A percentile compares a stretch with the other conserved stretches of the same genome.
Evolutionary conservation across 768 basidiomycete species (phyloP).

Genomic region (Crassisporium funariophilum): DNA sequence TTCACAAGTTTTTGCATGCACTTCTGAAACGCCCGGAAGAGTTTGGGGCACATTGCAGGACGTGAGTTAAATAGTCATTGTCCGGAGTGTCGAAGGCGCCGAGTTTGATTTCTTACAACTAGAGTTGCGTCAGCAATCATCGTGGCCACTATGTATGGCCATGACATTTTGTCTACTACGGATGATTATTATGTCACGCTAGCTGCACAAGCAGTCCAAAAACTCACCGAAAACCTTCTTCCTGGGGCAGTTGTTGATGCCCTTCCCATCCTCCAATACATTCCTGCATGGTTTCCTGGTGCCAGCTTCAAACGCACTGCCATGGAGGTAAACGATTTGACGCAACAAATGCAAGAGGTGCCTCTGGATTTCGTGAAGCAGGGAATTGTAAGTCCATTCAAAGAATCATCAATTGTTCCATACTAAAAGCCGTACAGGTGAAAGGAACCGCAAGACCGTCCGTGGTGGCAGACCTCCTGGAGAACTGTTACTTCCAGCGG

Average conservation of each 20-base stretch:
- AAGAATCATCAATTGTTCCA: not conserved
- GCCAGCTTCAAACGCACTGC: slow-evolving; percentile 17
- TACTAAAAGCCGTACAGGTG: slow-evolving; percentile 12
- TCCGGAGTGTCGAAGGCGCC: not conserved
- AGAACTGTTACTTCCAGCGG: slow-evolving; percentile 17
- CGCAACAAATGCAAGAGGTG: slow-evolving; percentile 11
- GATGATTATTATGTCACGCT: slow-evolving; percentile 10
- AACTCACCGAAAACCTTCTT: not conserved
- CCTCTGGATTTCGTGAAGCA: slow-evolving; percentile 20
- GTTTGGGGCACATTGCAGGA: slow-evolving; percentile 17
- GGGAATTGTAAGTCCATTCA: slow-evolving; percentile 11
- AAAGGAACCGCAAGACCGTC: slow-evolving; percentile 15
- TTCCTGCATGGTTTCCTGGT: slow-evolving; percentile 22
- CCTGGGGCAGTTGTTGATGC: slow-evolving; percentile 7
- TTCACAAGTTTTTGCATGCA: slow-evolving; percentile 30
- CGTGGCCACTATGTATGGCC: slow-evolving; percentile 17
- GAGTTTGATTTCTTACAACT: not conserved
- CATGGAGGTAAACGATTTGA: slow-evolving; percentile 9
- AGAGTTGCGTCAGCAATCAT: slow-evolving; percentile 15
- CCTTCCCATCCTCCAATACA: slow-evolving; percentile 14
- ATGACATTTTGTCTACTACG: slow-evolving; percentile 12
- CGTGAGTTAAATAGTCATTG: slow-evolving; percentile 6
- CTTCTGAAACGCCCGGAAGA: slow-evolving; percentile 23
- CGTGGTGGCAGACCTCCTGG: slow-evolving; percentile 18
- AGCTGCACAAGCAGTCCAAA: slow-evolving; percentile 7